phyloP scores from a whole-genome alignment of 345 rosid genomes.

The Camelina sativa region DNA sequence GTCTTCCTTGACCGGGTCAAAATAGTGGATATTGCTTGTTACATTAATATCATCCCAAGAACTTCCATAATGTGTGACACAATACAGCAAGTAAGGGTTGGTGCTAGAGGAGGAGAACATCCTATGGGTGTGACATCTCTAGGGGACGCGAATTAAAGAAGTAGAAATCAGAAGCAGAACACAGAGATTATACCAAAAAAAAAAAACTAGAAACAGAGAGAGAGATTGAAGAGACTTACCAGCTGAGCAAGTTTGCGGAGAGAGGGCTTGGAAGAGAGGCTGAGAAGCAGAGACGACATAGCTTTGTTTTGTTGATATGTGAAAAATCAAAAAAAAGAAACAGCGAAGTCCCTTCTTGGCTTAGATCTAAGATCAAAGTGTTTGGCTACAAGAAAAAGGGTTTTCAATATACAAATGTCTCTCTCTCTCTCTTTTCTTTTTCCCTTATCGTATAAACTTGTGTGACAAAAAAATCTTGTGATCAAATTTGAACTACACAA shows the following conservation, averaged over 20 bases:
- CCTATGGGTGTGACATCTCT: not conserved
- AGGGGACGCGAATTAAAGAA: not conserved
- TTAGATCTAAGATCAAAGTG: too few relatives aligned
- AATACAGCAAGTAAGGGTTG: conserved; percentile 18
- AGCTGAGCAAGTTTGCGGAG: conserved; percentile 18
- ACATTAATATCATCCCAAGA: not conserved
- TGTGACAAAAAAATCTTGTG: too few relatives aligned
- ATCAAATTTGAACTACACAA: too few relatives aligned
- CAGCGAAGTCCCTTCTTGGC: too few relatives aligned
- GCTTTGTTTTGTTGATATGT: not conserved
- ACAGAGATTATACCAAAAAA: not conserved
- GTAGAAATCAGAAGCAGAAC: not conserved
- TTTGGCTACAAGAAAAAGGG: too few relatives aligned
- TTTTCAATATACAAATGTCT: too few relatives aligned
- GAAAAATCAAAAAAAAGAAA: too few relatives aligned
- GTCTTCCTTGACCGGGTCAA: conserved; percentile 12
- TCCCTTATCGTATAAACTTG: too few relatives aligned
- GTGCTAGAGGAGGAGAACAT: conserved; percentile 25
- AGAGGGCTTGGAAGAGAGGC: conserved; percentile 25
- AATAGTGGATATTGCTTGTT: conserved; percentile 9
- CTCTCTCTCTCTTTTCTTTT: too few relatives aligned
- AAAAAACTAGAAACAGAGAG: not conserved
- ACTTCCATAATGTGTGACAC: not conserved
- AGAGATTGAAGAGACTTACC: not conserved
- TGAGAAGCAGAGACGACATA: conserved; percentile 28